Base-by-base conservation (phyloP, 202 grass and related monocot genomes). In the Setaria viridis region DNA sequence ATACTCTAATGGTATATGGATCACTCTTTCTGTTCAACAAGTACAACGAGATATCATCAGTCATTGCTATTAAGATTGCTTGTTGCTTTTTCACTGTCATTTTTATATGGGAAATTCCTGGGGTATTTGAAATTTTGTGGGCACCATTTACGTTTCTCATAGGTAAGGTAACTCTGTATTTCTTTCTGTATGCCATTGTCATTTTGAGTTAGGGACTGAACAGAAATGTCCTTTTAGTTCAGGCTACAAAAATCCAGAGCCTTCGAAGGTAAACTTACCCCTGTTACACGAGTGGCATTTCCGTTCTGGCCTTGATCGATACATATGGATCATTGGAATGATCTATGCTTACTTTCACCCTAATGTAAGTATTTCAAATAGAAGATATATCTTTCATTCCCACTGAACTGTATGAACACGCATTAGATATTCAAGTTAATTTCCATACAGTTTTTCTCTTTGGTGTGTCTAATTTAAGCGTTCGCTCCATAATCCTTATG, bases 321-420 rank as follows among this genome's bases (percentile, higher is more conserved):
- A 99, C 63, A 94, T 99, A 80, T 99, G 96, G 96, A 99, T 99
- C 37, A 64, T 96, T 60, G 93, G 93, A 77, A 99, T 99, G 93
- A 88, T 99, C 42, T 99, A 90, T 88, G 96, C 96, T 49, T 99
- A 99, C 83, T 99, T 91, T 39, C 93, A 95, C 32, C 93, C 96
- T 47, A 91, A 83, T 57, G 96, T 96, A 91, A 94, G 91, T 89
- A 57, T 66, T 82, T 79, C 16, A 41, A 12, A 20, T 80, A 74
- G 32, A 50, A 50, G 5, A 84, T 55, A 34, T 50, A n/a, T 60
- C 66, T 62, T 15, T 77, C 6, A 10, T 39, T 72, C 14, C 49
- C n/a, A 4, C 67, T 12, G 6, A 74, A 13, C 45, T 68, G 14
- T 14, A 63, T 72, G 62, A 51, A 80, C 25, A 10, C n/a, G 5